Evolutionary conservation across 768 basidiomycete genomes (phyloP).

Genomic region (Mycena rebaudengoi): DNA sequence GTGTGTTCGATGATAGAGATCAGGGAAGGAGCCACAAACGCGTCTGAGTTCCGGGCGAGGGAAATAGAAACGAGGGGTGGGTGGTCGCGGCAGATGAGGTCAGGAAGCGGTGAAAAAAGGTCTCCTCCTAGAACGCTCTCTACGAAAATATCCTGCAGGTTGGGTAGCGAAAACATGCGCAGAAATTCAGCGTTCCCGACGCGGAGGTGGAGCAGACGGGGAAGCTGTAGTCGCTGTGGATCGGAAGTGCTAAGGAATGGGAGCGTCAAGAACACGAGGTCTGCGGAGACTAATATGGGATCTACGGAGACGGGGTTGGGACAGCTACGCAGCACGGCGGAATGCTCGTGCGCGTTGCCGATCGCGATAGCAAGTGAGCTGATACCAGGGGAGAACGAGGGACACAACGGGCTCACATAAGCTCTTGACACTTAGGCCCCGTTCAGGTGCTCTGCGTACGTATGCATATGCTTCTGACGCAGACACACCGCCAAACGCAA

Average conservation of each 20-base stretch:
- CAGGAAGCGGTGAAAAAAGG: conserved; percentile 2
- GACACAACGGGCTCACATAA: conserved; percentile 10
- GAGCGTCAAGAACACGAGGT: background rate
- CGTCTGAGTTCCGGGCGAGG: background rate
- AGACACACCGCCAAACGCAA: no score
- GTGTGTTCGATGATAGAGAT: background rate
- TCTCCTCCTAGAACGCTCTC: background rate
- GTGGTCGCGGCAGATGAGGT: background rate
- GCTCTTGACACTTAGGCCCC: background rate
- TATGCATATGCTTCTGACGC: no score
- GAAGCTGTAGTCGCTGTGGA: no score
- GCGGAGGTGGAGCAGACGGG: background rate
- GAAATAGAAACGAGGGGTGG: background rate
- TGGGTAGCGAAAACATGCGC: background rate
- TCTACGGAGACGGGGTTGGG: background rate
- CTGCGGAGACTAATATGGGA: background rate
- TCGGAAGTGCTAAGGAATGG: background rate
- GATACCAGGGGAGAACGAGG: conserved; percentile 4
- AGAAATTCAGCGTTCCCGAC: background rate
- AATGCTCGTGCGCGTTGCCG: background rate
- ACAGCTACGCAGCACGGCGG: background rate
- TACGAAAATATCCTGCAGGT: background rate
- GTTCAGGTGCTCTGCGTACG: no score
- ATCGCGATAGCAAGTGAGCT: conserved; percentile 8
- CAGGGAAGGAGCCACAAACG: background rate